Percentiles rank a stretch among this genome's conserved stretches.
These are phyloP conservation scores for Sporothrix pseudoabietina DNA, from an alignment of 2,329 filamentous ascomycete species.

Conservation along the genomic window DNA sequence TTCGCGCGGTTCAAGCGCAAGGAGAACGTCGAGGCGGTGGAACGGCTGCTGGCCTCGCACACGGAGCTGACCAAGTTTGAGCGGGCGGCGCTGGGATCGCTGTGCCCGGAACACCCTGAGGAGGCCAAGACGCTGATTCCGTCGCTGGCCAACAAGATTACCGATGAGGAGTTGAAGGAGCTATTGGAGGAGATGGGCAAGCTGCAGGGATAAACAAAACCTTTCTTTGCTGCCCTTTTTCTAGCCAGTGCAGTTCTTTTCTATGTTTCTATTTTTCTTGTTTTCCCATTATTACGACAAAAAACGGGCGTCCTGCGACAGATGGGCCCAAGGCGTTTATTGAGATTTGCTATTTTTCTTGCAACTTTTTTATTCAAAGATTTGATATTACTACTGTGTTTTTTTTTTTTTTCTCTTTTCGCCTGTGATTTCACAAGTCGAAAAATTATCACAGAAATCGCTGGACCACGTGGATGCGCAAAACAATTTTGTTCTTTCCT, in stretches of 20 bases:
- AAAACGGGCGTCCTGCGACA: slow-evolving; percentile 6
- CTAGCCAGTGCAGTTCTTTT: background rate
- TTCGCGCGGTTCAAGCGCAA: slow-evolving; percentile 96
- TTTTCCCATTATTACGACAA: slow-evolving; percentile 10
- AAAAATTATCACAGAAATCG: background rate
- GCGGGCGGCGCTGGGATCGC: slow-evolving; percentile 84
- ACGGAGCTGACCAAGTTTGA: slow-evolving; percentile 88
- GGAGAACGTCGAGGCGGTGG: slow-evolving; percentile 92
- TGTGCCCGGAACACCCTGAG: slow-evolving; percentile 90
- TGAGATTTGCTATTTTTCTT: slow-evolving; percentile 6
- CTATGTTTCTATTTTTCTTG: background rate
- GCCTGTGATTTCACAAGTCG: background rate
- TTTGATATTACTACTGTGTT: background rate
- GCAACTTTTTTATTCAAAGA: background rate
- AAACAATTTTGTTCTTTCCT: background rate
- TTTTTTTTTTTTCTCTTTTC: background rate
- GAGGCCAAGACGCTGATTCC: slow-evolving; percentile 97
- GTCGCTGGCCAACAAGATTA: slow-evolving; percentile 83
- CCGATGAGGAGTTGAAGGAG: slow-evolving; percentile 83
- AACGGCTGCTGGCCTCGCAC: slow-evolving; percentile 78
- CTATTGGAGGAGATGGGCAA: slow-evolving; percentile 90
- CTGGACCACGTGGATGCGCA: background rate
- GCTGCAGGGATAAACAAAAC: slow-evolving; percentile 51
- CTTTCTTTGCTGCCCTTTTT: background rate
- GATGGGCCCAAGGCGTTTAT: slow-evolving; percentile 21